Conservation (phyloP, 768 basidiomycete genomes). For the Inosperma sp. region DNA sequence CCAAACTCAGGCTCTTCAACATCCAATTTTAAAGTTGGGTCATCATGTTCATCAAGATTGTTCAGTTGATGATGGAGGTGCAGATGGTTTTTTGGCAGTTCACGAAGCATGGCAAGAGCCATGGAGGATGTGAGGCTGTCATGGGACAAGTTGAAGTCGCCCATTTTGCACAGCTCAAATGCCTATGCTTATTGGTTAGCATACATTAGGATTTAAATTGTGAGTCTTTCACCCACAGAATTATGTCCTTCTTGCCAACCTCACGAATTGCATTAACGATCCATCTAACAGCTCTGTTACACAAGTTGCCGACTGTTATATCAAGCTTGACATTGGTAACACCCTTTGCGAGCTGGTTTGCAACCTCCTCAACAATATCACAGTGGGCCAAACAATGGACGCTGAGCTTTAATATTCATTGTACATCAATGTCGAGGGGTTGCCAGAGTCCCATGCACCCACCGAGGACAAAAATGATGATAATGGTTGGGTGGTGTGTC, state of each 20-base stretch:
- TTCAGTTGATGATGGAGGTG: too few species aligned
- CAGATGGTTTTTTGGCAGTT: conserved; percentile 12
- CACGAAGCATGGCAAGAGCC: conserved; percentile 11
- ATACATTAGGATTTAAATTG: background rate
- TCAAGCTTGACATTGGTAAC: conserved; percentile 18
- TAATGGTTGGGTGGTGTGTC: conserved; percentile 26
- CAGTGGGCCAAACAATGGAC: conserved; percentile 19
- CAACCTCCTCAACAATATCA: conserved; percentile 26
- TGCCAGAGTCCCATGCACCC: conserved; percentile 29
- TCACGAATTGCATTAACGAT: conserved; percentile 23
- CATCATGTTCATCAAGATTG: too few species aligned
- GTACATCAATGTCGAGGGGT: conserved; percentile 32
- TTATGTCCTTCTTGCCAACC: conserved; percentile 24
- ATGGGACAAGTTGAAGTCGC: conserved; percentile 23
- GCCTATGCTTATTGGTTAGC: conserved; percentile 13
- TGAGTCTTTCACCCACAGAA: conserved; percentile 24
- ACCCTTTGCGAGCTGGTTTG: conserved; percentile 4
- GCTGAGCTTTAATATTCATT: conserved; percentile 24
- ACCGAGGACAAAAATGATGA: conserved; percentile 29
- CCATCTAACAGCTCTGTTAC: conserved; percentile 26
- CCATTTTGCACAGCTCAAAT: conserved; percentile 20
- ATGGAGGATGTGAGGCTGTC: conserved; percentile 16
- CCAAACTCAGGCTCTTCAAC: too few species aligned
- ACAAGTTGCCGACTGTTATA: conserved; percentile 17
- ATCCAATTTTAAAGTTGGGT: too few species aligned